Conservation (phyloP, 495 filamentous ascomycete species). For the Trypethelium eluteriae region DNA sequence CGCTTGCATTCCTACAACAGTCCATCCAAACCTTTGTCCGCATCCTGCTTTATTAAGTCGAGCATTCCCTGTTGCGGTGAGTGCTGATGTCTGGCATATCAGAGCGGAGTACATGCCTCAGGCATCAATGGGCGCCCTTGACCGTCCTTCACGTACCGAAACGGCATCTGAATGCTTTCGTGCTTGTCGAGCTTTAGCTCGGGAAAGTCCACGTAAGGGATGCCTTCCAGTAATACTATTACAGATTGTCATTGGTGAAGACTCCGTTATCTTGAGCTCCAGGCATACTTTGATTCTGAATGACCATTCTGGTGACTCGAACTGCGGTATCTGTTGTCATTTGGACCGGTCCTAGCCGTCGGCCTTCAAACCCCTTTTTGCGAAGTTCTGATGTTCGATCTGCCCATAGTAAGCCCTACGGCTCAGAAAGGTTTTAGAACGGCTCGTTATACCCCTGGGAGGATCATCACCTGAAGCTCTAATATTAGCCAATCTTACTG, state of each 20-base stretch:
- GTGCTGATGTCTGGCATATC: slow-evolving; percentile 1
- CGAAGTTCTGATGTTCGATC: slow-evolving; percentile 90
- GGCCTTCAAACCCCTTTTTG: slow-evolving; percentile 82
- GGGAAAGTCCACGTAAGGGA: slow-evolving; percentile 77
- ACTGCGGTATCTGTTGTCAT: slow-evolving; percentile 99
- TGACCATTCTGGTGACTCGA: slow-evolving; percentile 80
- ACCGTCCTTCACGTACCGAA: slow-evolving; percentile 76
- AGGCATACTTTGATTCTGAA: slow-evolving; percentile 66
- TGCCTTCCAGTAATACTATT: slow-evolving; percentile 62
- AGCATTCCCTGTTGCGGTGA: slow-evolving; percentile 67
- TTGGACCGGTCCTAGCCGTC: slow-evolving; percentile 83
- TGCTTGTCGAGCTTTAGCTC: slow-evolving; percentile 83
- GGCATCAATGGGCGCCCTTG: slow-evolving; percentile 84
- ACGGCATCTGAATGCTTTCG: slow-evolving; percentile 94
- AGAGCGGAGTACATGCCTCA: slow-evolving; percentile 48
- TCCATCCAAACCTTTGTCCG: slow-evolving; percentile 84
- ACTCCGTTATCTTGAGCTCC: background rate
- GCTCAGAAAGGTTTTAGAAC: background rate
- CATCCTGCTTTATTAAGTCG: slow-evolving; percentile 85
- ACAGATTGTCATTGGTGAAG: background rate
- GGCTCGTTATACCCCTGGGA: slow-evolving; percentile 63
- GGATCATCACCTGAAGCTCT: slow-evolving; percentile 73
- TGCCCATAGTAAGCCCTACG: slow-evolving; percentile 29
- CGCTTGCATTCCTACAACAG: slow-evolving; percentile 51
- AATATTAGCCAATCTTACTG: slow-evolving; percentile 15